Base-by-base conservation (phyloP, 2,329 filamentous ascomycete genomes). In the Cucurbitaria berberidis region DNA sequence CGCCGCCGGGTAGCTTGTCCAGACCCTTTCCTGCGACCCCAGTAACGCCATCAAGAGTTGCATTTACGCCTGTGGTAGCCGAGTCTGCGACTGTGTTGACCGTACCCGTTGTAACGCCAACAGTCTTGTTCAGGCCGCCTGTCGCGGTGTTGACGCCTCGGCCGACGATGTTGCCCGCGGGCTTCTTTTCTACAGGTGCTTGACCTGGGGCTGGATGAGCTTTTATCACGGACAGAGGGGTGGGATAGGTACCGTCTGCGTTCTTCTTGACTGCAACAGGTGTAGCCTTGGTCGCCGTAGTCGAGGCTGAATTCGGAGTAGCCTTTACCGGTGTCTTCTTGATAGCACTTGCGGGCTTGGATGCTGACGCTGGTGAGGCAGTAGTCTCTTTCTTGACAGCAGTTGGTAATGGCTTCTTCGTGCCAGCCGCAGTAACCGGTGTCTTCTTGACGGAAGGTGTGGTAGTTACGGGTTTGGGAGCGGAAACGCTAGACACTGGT, bases 21-120 rank as follows among this genome's bases (percentile, higher is more conserved):
- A 75, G 63, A 0, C 73, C 67, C 38, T 76, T 76, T 15, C 76
- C 77, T 3, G 72, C 62, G 3, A 70, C 58, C 6, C 72, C 73
- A 0, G 76, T 78, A 6, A 69, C 61, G 26, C 69, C 75, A 24
- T 69, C 66, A n/a, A 78, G 67, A 5, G 71, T 72, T 2, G 61
- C 49, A 47, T 73, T 75, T 0, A 77, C 53, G 24, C 72, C 74
- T 1, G 67, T 62, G 6, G 76, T 76, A 8, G 72, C 73, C 3
- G 75, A 72, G 41, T 74, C 69, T 26, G 73, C 66, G 10, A 76
- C 69, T 16, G 69, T 70, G 53, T 74, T 78, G 1, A 74, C 63
- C 1, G 69, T 63, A 0, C 64, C 60, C 7, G 74, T 73, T 36
- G 73, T 73, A 10, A 72, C 66, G 30, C 69, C 65, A 7, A 72